Base-by-base conservation (phyloP, 257 asterid genomes). In the Striga asiatica region DNA sequence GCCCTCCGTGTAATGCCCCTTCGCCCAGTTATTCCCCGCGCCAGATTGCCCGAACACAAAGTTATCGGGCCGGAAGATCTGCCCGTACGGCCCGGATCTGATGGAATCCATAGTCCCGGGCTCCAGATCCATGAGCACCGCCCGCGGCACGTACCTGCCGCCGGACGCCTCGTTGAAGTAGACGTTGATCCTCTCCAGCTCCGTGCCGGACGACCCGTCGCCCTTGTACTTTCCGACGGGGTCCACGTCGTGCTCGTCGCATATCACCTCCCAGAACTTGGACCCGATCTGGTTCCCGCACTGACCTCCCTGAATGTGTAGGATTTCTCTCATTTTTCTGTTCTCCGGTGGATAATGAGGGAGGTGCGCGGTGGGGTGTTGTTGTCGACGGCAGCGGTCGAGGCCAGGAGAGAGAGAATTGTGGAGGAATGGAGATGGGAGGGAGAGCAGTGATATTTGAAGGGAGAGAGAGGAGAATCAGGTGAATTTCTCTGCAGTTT, bases 241-340 rank as follows among this genome's bases (percentile, higher is more conserved):
- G 32, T 86, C 96, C 21, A 86, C 78, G 25, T 85, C 94, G 60
- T 85, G 95, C 66, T 85, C 95, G 55, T 82, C 87, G 72, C 95
- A 85, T 52, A 85, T 82, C 29, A 85, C 95, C 58, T 85, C 95
- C 95, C 95, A 85, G 69, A 85, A 85, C 59, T 85, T 85, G 46
- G 95, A 86, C n/a, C 96, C 96, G 65, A 86, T 86, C 55, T 86
- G 96, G 69, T 86, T 86, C 20, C 96, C 96, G 62, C 96, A 86
- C 75, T 86, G 96, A 2, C 96, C 96, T n/a, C 94, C 96, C 58
- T 86, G 96, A 38, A 86, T 75, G 58, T 86, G 96, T 66, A 86
- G 47, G 82, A 86, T 86, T 56, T 86, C 96, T 34, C 96, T 83
- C 94, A 83, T 84, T 22, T 8, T 65, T 41, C 4, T 2, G 12